A percentile compares a stretch with the other conserved stretches of the same genome.
phyloP scores from a whole-genome alignment of 2,329 filamentous ascomycete species.

The Raffaelea ambrosiae region DNA sequence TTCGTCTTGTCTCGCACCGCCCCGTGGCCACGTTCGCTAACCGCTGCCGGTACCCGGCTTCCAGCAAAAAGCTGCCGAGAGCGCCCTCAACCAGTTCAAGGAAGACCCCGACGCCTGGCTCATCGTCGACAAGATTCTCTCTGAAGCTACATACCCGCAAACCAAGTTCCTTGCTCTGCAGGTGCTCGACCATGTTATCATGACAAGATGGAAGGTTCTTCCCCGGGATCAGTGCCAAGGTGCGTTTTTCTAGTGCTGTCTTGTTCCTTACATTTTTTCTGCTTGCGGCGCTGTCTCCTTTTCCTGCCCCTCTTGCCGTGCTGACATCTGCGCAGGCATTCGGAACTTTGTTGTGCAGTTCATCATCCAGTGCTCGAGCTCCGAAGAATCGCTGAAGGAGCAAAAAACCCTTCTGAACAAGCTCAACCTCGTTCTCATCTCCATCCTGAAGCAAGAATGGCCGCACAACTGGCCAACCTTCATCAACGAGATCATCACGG shows the following conservation, averaged over 20 bases:
- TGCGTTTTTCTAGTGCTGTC: slow-evolving; percentile 24
- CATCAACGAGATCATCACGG: slow-evolving; percentile 98
- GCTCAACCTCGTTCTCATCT: slow-evolving; percentile 93
- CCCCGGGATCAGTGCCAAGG: slow-evolving; percentile 94
- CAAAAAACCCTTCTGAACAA: slow-evolving; percentile 94
- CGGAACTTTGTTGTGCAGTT: slow-evolving; percentile 99
- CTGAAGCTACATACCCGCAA: slow-evolving; percentile 85
- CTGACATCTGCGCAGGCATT: slow-evolving; percentile 54
- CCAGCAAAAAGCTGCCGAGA: slow-evolving; percentile 94
- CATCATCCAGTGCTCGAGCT: slow-evolving; percentile 87
- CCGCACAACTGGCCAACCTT: slow-evolving; percentile 99
- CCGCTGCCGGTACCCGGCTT: slow-evolving; percentile 23
- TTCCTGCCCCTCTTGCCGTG: not conserved
- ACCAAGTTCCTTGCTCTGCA: slow-evolving; percentile 97
- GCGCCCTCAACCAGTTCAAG: slow-evolving; percentile 96
- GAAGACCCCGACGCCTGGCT: slow-evolving; percentile 98
- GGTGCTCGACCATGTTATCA: slow-evolving; percentile 95
- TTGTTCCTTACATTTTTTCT: slow-evolving; percentile 13
- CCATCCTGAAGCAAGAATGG: slow-evolving; percentile 98
- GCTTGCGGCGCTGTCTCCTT: not conserved
- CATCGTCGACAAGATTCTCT: slow-evolving; percentile 91
- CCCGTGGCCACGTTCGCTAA: slow-evolving; percentile 23
- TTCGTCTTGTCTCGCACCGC: slow-evolving; percentile 4
- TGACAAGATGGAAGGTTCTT: slow-evolving; percentile 97
- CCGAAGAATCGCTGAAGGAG: slow-evolving; percentile 76